Evolutionary conservation across 2,329 filamentous ascomycete genomes (phyloP), one percentile per base, ranked within the genome.

Genomic region (Emmonsia crescens): DNA sequence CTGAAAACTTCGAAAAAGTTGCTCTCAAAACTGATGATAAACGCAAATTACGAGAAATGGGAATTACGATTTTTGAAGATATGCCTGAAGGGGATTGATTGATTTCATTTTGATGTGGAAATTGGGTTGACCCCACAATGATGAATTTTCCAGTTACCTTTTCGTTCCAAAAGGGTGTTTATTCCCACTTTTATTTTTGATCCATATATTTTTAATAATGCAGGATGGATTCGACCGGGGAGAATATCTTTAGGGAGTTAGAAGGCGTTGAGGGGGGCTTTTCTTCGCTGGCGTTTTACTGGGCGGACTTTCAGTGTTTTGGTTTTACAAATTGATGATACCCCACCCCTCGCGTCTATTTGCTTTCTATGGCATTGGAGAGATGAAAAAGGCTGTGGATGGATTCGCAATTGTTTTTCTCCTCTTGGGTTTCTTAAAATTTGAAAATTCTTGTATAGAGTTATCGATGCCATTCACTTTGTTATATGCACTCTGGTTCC

Each of bases 1-100:
- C 79, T 1, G 40, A 58, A n/a, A 76, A 78, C 63, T 80, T 80
- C 66, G 71, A 78, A 2, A 54, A 68, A 3, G 72, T 82, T 16
- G 65, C 71, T 3, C 70, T 82, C 56, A 77, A 68, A 54, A 48
- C 62, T 10, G 62, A 38, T 12, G 54, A 64, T 16, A 57, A 54
- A 40, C 16, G 58, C 6, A 52, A 59, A 42, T 51, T 64, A 21
- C 29, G 59, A 38, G 49, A 60, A 21, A 54, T 59, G 56, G 63
- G 63, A 9, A 57, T 64, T 14, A 19, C 52, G 21, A 24, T 56
- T 24, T 38, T 56, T 16, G 52, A 56, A 14, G 52, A 56, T 40
- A 21, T 56, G 33, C 29, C 29, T 12, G 52, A 56, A 33, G n/a
- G 12, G 12, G 29, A 21, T 31, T 54, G 49, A 54, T 31, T 49